Base-by-base conservation (phyloP, 2,329 filamentous ascomycete genomes). In the Colletotrichum orbiculare region DNA sequence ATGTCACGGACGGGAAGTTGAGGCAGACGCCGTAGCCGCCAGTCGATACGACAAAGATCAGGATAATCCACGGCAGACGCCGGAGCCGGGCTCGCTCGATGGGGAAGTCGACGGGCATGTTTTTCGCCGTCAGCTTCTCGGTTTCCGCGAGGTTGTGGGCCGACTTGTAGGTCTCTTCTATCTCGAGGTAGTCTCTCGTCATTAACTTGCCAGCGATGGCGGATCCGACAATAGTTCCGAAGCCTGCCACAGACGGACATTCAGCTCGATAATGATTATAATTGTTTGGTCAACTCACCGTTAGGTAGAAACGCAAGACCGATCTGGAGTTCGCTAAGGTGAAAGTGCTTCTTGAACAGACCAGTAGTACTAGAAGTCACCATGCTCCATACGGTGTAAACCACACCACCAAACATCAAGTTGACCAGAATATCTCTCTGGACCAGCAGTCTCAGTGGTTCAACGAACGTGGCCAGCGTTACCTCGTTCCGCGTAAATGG, bases 321-420 rank as follows among this genome's bases (percentile, higher is more conserved):
- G 6, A 74, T 59, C 2, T 69, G 49, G 4, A 70, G 52, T 38
- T 75, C 69, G 55, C 49, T 67, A 1, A 75, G 70, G 2, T 55
- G 47, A 34, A 74, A 74, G 1, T 70, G 58, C 39, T 55, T 33
- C 48, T 77, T 73, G 62, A 82, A 76, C 3, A 78, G 53, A 0
- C 70, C 68, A 0, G 79, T 77, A 2, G 81, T 82, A 12, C 74
- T 78, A 1, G 79, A 76, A 8, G 78, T 81, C 5, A 83, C 78
- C 81, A 84, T 83, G 17, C 77, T 82, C 80, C 81, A 83, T 10
- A 79, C 74, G 0, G 82, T 75, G 52, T 74, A 74, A 4, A 72
- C 60, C 15, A 74, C 64, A 12, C 74, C 74, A 33, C 80, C 79
- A 61, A 79, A 83, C 6, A 81, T 55, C 2, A 84, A 67, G 9